These are phyloP conservation scores for Fragilariopsis cylindrus DNA, from an alignment of 108 stramenopile genomes.

Conservation along the genomic window DNA sequence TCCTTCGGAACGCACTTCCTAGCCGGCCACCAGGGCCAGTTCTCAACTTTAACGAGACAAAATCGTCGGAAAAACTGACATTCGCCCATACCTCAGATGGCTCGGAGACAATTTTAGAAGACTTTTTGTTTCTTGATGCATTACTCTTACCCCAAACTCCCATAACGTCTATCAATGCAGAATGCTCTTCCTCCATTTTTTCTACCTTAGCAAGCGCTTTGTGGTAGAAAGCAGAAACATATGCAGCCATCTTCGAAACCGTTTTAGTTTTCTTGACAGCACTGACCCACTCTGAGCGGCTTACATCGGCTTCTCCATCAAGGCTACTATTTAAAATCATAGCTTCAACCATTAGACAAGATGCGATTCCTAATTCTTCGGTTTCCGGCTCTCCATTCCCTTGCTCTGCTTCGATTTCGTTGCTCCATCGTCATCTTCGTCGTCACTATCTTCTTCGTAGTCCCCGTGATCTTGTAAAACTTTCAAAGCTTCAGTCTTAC, in stretches of 20 bases:
- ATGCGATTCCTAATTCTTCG: constrained; percentile 38
- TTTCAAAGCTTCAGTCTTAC: constrained; percentile 59
- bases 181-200: constrained; percentile 61
- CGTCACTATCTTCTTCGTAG: constrained; percentile 58
- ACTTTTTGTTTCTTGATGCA: constrained; percentile 26
- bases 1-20: constrained; percentile 65
- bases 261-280: constrained; percentile 69
- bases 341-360: constrained; percentile 67
- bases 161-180: constrained; percentile 48
- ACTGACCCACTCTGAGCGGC: constrained; percentile 75
- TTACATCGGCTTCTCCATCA: constrained; percentile 69
- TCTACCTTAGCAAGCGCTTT: constrained; percentile 49
- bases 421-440: constrained; percentile 57
- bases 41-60: constrained; percentile 67
- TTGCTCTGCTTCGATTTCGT: constrained; percentile 39
- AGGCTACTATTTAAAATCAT: constrained; percentile 70
- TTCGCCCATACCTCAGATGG: constrained; percentile 73
- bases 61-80: constrained; percentile 61
- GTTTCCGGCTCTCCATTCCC: constrained; percentile 28
- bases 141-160: constrained; percentile 39
- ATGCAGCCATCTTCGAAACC: constrained; percentile 64
- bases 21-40: constrained; percentile 87
- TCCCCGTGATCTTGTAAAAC: constrained; percentile 72
- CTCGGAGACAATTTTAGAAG: constrained; percentile 26
- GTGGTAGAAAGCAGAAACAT: constrained; percentile 46